Conservation (phyloP, 2,329 filamentous ascomycete genomes). For the Aspergillus pseudoglaucus region DNA sequence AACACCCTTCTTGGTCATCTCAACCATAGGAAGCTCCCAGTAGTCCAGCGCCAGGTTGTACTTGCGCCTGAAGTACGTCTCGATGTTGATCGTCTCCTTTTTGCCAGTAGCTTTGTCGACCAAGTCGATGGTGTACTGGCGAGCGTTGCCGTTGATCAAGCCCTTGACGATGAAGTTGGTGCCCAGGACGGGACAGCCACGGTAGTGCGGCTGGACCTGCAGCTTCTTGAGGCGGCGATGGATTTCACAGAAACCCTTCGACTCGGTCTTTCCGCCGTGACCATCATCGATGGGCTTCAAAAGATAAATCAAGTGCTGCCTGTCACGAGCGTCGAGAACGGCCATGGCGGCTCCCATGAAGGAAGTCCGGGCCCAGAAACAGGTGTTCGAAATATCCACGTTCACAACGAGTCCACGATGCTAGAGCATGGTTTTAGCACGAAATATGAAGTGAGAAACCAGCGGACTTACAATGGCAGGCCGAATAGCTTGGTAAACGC, state of each 20-base stretch:
- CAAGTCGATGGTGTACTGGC: constrained; percentile 38
- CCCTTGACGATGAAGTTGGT: constrained; percentile 47
- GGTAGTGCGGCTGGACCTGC: constrained; percentile 31
- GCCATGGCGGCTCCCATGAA: constrained; percentile 31
- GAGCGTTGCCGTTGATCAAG: constrained; percentile 39
- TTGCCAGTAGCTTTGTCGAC: constrained; percentile 34
- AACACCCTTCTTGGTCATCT: constrained; percentile 51
- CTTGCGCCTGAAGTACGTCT: constrained; percentile 48
- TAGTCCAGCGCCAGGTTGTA: constrained; percentile 45
- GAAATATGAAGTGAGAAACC: constrained; percentile 1
- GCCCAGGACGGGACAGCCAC: constrained; percentile 24
- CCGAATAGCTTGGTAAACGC: constrained; percentile 79
- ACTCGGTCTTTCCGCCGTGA: constrained; percentile 18
- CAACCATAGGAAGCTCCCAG: constrained; percentile 49
- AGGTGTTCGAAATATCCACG: constrained; percentile 83
- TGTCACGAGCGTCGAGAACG: constrained; percentile 25
- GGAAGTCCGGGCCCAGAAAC: constrained; percentile 64
- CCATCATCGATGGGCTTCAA: constrained; percentile 18
- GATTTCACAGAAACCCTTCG: constrained; percentile 18
- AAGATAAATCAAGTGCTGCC: constrained; percentile 22
- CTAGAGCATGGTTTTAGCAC: constrained; percentile 28
- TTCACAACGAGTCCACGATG: constrained; percentile 69
- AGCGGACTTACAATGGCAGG: constrained; percentile 53
- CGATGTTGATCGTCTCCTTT: constrained; percentile 50
- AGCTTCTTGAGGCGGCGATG: constrained; percentile 30